These are phyloP conservation scores for Neonectria faginata DNA, from an alignment of 2,329 filamentous ascomycete genomes.

Conservation along the genomic window DNA sequence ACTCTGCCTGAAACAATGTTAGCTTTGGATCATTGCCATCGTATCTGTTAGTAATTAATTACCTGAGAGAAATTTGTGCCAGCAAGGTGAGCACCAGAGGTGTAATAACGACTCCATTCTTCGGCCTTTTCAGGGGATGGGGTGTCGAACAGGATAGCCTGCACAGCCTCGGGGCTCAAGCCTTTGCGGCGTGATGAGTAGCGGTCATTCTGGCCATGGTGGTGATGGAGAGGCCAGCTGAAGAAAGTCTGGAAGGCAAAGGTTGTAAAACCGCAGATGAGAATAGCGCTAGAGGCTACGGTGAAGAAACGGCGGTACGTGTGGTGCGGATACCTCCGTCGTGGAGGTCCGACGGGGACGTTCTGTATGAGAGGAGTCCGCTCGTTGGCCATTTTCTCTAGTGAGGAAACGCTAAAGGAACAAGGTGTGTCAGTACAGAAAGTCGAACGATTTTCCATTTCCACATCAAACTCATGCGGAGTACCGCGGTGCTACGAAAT, in stretches of 20 bases:
- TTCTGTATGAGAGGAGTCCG: constrained; percentile 75
- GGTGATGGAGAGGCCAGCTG: constrained; percentile 51
- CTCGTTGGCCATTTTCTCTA: constrained; percentile 60
- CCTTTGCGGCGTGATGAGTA: constrained; percentile 45
- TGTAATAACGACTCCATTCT: constrained; percentile 84
- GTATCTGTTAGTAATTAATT: constrained; percentile 5
- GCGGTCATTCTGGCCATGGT: constrained; percentile 48
- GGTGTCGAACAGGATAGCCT: constrained; percentile 67
- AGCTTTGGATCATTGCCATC: constrained; percentile 1
- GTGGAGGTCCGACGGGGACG: constrained; percentile 65
- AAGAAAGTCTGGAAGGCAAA: constrained; percentile 63
- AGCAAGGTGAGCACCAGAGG: constrained; percentile 78
- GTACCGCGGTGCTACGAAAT: not conserved
- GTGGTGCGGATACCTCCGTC: constrained; percentile 68
- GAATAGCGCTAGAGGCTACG: constrained; percentile 66
- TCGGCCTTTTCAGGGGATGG: constrained; percentile 68
- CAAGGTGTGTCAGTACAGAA: constrained; percentile 1
- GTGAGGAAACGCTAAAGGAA: constrained; percentile 26
- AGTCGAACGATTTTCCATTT: not conserved
- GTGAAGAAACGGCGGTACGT: constrained; percentile 75
- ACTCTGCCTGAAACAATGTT: constrained; percentile 65
- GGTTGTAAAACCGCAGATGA: constrained; percentile 62
- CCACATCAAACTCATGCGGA: not conserved
- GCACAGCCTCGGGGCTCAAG: constrained; percentile 62
- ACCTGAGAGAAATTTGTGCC: constrained; percentile 82